These are phyloP conservation scores for Liriodendron chinense DNA, from an alignment of 164 flowering plant species.

Conservation along the genomic window DNA sequence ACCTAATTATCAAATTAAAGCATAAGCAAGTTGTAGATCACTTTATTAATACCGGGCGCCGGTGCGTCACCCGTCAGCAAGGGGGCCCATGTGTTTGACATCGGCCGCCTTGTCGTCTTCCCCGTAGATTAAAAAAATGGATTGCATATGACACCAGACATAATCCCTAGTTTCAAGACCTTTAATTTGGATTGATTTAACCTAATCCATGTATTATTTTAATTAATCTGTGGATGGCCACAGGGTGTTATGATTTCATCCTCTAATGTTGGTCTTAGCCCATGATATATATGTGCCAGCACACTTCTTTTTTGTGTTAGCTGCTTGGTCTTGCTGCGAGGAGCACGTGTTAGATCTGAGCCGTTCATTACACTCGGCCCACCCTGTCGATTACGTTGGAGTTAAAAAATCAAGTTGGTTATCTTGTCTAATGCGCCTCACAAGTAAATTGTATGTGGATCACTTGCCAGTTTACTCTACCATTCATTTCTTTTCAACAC, in stretches of 20 bases:
- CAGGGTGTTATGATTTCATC: constrained; percentile 2
- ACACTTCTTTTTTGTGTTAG: too few relatives aligned
- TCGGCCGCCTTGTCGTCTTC: constrained; percentile 6
- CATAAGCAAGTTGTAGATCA: constrained; percentile 10
- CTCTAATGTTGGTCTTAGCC: not conserved
- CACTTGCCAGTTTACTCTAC: too few relatives aligned
- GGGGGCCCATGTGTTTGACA: constrained; percentile 4
- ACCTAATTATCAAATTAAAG: constrained; percentile 13
- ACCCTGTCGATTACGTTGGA: too few relatives aligned
- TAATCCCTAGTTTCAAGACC: not conserved
- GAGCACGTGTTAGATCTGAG: too few relatives aligned
- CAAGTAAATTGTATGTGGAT: too few relatives aligned
- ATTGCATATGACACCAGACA: not conserved
- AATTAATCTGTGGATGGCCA: constrained; percentile 4
- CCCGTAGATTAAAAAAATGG: not conserved
- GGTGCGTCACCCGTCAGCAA: constrained; percentile 9
- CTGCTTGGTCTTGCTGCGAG: too few relatives aligned
- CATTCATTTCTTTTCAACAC: too few relatives aligned
- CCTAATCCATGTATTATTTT: constrained; percentile 3
- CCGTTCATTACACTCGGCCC: too few relatives aligned
- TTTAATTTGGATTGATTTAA: constrained; percentile 8
- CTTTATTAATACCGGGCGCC: constrained; percentile 5
- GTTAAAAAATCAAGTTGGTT: too few relatives aligned
- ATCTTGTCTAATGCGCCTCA: too few relatives aligned
- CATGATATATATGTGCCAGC: not conserved